A percentile compares a stretch with the other conserved stretches of the same genome.
Evolutionary conservation across 306 rosid species (phyloP).

Genomic region (Vigna radiata): DNA sequence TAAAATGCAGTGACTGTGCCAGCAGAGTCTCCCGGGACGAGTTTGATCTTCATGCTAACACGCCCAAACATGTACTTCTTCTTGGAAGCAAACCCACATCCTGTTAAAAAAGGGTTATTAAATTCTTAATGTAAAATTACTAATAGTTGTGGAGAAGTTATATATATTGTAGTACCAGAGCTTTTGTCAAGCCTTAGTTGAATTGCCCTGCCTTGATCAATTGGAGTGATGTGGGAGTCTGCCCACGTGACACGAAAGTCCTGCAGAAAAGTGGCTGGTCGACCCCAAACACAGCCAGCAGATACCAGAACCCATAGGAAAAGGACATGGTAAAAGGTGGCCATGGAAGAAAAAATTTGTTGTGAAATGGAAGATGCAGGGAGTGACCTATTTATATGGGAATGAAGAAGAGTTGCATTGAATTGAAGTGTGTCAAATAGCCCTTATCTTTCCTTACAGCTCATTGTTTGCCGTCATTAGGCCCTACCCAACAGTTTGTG

Average conservation of each 20-base stretch:
- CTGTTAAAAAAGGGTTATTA: slow-evolving; percentile 45
- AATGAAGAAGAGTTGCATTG: slow-evolving; percentile 35
- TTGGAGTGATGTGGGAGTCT: slow-evolving; percentile 70
- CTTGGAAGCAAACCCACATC: slow-evolving; percentile 90
- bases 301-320: slow-evolving; percentile 39
- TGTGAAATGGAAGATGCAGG: slow-evolving; percentile 25
- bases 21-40: slow-evolving; percentile 89
- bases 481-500: slow-evolving; percentile 65
- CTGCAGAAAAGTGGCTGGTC: slow-evolving; percentile 77
- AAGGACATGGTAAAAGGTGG: slow-evolving; percentile 39
- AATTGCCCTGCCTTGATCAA: slow-evolving; percentile 79
- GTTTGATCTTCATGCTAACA: slow-evolving; percentile 97
- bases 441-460: slow-evolving; percentile 81
- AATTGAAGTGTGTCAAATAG: slow-evolving; percentile 46
- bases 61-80: slow-evolving; percentile 80
- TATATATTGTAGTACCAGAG: slow-evolving; percentile 60
- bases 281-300: slow-evolving; percentile 52
- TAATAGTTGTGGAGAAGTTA: no score
- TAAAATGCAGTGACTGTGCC: slow-evolving; percentile 98
- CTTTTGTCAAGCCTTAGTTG: slow-evolving; percentile 86
- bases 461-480: slow-evolving; percentile 62
- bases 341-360: no score
- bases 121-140: no score
- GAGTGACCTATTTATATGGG: slow-evolving; percentile 44
- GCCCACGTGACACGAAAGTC: slow-evolving; percentile 83